These are phyloP conservation scores for Solanum dulcamara DNA, from an alignment of 257 asterid genomes.

Conservation along the genomic window DNA sequence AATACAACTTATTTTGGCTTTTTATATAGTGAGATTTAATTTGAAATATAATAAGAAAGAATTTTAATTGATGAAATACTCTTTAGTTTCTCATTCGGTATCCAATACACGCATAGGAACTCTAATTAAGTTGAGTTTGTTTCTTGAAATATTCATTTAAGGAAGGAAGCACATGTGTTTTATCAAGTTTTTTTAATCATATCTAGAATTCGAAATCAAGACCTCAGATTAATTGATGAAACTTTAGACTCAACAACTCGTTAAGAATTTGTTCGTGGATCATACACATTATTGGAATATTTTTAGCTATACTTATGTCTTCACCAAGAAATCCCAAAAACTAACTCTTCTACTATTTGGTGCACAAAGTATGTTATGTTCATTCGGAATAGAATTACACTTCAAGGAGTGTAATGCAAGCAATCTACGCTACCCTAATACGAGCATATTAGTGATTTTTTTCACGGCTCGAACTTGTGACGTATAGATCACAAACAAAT, in stretches of 20 bases:
- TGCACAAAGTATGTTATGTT: too few species aligned
- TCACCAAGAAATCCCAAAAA: too few species aligned
- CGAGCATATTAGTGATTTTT: rapidly evolving
- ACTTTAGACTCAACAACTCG: too few species aligned
- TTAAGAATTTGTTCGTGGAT: background rate
- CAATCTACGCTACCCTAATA: background rate
- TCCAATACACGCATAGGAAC: rapidly evolving
- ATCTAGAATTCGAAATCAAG: rapidly evolving
- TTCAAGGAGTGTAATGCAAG: background rate
- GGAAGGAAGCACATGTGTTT: background rate
- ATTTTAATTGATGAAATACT: background rate
- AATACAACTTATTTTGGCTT: background rate
- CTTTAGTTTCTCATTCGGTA: background rate
- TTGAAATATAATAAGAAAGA: background rate
- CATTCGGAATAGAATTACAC: background rate
- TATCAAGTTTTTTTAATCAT: background rate
- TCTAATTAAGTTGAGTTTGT: background rate
- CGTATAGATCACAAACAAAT: rapidly evolving
- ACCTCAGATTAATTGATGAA: background rate
- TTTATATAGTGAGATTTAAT: background rate
- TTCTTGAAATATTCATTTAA: background rate
- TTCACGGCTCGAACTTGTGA: background rate
- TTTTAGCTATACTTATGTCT: too few species aligned
- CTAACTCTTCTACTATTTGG: too few species aligned
- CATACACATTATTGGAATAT: background rate